A percentile compares a stretch with the other conserved stretches of the same genome.
Conservation (phyloP, 2,329 filamentous ascomycete species). For the Alternaria incomplexa region DNA sequence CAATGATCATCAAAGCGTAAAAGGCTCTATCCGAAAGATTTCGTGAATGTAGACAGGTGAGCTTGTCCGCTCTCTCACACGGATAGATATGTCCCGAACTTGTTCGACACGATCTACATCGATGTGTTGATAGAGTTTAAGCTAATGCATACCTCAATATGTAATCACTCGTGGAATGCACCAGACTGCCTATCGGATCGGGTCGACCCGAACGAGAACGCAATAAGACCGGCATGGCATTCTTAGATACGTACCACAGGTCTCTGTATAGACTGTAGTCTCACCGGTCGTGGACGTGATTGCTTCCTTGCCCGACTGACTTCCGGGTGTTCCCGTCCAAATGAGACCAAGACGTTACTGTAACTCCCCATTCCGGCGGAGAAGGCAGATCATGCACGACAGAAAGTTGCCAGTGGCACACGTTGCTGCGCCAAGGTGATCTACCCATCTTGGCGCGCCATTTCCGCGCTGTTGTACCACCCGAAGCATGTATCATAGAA, state of each 20-base stretch:
- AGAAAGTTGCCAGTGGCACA: conserved; percentile 13
- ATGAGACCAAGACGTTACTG: conserved; percentile 2
- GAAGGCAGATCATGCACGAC: conserved; percentile 19
- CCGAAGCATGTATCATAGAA: conserved; percentile 1
- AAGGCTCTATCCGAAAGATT: too few species aligned
- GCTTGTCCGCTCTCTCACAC: neutral
- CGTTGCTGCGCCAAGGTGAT: conserved; percentile 27
- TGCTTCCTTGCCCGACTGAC: neutral
- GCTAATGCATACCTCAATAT: neutral
- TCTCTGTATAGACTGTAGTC: neutral
- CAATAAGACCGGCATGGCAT: neutral
- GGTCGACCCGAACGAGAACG: neutral
- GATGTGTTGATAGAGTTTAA: neutral
- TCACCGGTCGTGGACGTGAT: neutral
- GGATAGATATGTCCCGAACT: too few species aligned
- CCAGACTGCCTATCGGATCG: neutral
- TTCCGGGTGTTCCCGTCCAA: neutral
- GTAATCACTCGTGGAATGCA: neutral
- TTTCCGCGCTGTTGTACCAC: conserved; percentile 13
- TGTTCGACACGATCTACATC: neutral
- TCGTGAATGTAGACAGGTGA: too few species aligned
- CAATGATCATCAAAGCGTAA: too few species aligned
- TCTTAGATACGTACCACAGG: neutral
- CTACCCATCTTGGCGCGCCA: conserved; percentile 23
- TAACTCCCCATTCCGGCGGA: conserved; percentile 1